Evolutionary conservation across 139 green algal species (phyloP).

Genomic region (Axilococcus clingmanii): DNA sequence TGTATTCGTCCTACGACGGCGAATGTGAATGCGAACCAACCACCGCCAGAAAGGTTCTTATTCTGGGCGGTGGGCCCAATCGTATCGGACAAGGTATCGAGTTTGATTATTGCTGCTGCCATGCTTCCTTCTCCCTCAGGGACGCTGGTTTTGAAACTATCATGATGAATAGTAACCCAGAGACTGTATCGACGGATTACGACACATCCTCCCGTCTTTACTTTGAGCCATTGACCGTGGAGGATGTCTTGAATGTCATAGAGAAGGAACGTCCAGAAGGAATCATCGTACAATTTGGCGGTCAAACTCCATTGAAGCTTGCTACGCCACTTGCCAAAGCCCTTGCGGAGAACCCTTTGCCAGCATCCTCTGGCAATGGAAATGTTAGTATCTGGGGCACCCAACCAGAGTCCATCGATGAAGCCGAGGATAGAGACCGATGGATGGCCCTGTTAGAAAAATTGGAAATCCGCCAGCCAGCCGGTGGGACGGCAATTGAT

Average conservation of each 20-base stretch:
- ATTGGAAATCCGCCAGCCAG: slow-evolving; percentile 85
- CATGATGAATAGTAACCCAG: slow-evolving; percentile 99
- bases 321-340: slow-evolving; percentile 65
- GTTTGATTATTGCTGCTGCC: slow-evolving; percentile 99
- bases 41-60: slow-evolving; percentile 81
- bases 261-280: slow-evolving; percentile 90
- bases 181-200: slow-evolving; percentile 98
- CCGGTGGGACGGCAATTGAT: slow-evolving; percentile 27
- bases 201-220: slow-evolving; percentile 97
- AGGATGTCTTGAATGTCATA: slow-evolving; percentile 97
- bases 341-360: slow-evolving; percentile 67
- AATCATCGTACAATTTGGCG: slow-evolving; percentile 99
- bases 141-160: slow-evolving; percentile 92
- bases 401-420: slow-evolving; percentile 87
- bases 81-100: slow-evolving; percentile 99
- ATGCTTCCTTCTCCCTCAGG: slow-evolving; percentile 88
- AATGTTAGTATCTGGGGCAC: slow-evolving; percentile 93
- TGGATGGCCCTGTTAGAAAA: slow-evolving; percentile 63
- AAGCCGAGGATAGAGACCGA: slow-evolving; percentile 89
- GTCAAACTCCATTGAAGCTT: slow-evolving; percentile 96
- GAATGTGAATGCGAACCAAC: slow-evolving; percentile 70
- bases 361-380: slow-evolving; percentile 67
- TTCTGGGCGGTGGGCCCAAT: slow-evolving; percentile 98
- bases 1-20: slow-evolving; percentile 88
- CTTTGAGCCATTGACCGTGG: slow-evolving; percentile 93